Evolutionary conservation across 257 asterid genomes (phyloP), one percentile per base, ranked within the genome.

Genomic region (Paulownia fortunei): DNA sequence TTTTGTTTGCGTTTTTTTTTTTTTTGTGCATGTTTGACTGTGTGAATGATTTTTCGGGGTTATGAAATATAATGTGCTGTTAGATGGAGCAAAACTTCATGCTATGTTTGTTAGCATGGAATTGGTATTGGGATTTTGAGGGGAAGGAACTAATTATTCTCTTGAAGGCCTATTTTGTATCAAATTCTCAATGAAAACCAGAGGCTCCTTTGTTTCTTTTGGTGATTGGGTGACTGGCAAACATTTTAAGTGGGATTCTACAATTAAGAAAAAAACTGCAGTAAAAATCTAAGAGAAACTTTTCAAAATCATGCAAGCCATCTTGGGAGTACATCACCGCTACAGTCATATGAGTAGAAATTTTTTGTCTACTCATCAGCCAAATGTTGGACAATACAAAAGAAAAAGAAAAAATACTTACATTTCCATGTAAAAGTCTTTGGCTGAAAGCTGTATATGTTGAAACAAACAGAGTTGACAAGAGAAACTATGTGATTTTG

Each of bases 191-290:
- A 27, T 61, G 23, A 23, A 21, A 27, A 36, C 71, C 7, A 58
- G 16, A 67, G 69, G n/a, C 32, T 56, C 24, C 16, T 8, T 49
- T 62, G 52, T 26, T 51, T 63, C 21, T 47, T 16, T 58, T 46
- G 56, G 23, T 30, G 39, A 32, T 63, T 75, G 73, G 21, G 10
- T 47, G 34, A 61, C 19, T 65, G 36, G 73, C 41, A 52, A 70
- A 59, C 41, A 13, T 19, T 30, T 49, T 15, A 8, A 63, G 51
- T 73, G 65, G 49, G 58, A 68, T 56, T 34, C 47, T 42, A 10
- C 59, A 46, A 47, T 15, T 26, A 41, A 27, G 46, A 49, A 19
- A 36, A 61, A 51, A 59, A 16, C 11, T 30, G 6, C 37, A 76
- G 30, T 19, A 36, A 60, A 21, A 58, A 54, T 3, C 10, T 15